Evolutionary conservation across 2,329 filamentous ascomycete species (phyloP).

Genomic region (Diaporthe destruens): DNA sequence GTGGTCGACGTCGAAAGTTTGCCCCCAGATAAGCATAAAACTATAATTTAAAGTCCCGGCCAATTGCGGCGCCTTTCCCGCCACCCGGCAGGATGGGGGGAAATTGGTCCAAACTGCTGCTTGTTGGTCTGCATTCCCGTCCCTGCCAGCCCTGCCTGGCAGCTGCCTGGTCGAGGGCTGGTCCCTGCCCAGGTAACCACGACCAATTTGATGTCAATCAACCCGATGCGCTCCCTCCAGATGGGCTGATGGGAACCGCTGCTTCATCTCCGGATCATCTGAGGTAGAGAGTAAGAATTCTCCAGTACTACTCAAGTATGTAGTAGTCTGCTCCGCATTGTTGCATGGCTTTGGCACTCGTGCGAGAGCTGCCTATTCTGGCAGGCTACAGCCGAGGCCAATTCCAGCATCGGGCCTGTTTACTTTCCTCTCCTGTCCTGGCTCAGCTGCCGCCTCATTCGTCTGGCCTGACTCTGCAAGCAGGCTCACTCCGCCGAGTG

Average conservation of each 20-base stretch:
- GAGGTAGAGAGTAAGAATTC: too few relatives aligned
- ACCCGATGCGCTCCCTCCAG: background rate
- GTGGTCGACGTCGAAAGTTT: background rate
- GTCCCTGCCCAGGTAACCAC: background rate
- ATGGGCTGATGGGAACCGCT: too few relatives aligned
- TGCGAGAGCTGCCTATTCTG: constrained; percentile 32
- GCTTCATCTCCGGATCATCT: too few relatives aligned
- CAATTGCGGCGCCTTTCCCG: constrained; percentile 21
- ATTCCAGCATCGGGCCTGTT: background rate
- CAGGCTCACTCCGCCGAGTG: background rate
- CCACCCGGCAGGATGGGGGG: constrained; percentile 8
- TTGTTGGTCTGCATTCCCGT: too few relatives aligned
- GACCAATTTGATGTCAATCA: background rate
- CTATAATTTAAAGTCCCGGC: constrained; percentile 28
- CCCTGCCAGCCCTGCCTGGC: too few relatives aligned
- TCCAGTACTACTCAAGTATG: too few relatives aligned
- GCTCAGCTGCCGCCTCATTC: constrained; percentile 1
- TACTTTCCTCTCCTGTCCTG: constrained; percentile 22
- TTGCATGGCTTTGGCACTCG: background rate
- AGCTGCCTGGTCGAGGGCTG: background rate
- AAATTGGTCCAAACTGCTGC: background rate
- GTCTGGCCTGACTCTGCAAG: background rate
- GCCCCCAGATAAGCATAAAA: constrained; percentile 34
- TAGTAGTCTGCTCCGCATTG: background rate
- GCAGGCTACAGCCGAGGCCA: constrained; percentile 7